A percentile compares a stretch with the other conserved stretches of the same genome.
Evolutionary conservation across 257 asterid species (phyloP).

Genomic region (Oldenlandia corymbosa): DNA sequence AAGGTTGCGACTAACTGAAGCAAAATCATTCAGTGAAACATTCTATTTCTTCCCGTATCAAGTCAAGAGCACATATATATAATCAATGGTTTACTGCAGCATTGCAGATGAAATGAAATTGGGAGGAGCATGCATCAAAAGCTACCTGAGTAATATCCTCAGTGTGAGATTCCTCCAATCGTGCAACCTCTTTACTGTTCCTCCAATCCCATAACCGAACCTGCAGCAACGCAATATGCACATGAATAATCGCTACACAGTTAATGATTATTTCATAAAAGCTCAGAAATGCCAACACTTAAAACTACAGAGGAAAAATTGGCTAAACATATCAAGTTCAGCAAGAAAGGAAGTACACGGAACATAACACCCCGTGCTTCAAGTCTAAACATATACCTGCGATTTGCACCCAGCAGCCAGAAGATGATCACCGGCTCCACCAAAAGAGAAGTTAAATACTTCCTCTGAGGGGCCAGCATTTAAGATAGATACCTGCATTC

Average conservation of each 20-base stretch:
- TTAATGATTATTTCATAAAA: too few relatives aligned
- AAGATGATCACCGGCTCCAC: slow-evolving; percentile 69
- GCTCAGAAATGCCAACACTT: neutral
- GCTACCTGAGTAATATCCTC: slow-evolving; percentile 95
- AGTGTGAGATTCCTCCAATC: slow-evolving; percentile 85
- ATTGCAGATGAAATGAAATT: neutral
- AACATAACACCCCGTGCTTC: neutral
- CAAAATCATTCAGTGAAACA: neutral
- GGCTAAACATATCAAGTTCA: neutral
- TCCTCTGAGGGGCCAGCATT: slow-evolving; percentile 61
- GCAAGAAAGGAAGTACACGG: too few relatives aligned
- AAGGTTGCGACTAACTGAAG: neutral
- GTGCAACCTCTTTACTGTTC: slow-evolving; percentile 61
- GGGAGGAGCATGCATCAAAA: neutral
- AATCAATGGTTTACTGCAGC: neutral
- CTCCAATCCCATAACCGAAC: slow-evolving; percentile 89
- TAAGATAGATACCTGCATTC: slow-evolving; percentile 60
- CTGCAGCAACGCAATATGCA: slow-evolving; percentile 20
- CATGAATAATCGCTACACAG: neutral
- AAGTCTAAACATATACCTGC: slow-evolving; percentile 37
- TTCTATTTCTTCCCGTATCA: neutral
- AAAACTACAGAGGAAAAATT: neutral
- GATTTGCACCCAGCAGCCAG: slow-evolving; percentile 76
- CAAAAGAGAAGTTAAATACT: slow-evolving; percentile 85
- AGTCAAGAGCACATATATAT: neutral